These are phyloP conservation scores for Tulasnella sp. DNA, from an alignment of 768 basidiomycete genomes.

Conservation along the genomic window DNA sequence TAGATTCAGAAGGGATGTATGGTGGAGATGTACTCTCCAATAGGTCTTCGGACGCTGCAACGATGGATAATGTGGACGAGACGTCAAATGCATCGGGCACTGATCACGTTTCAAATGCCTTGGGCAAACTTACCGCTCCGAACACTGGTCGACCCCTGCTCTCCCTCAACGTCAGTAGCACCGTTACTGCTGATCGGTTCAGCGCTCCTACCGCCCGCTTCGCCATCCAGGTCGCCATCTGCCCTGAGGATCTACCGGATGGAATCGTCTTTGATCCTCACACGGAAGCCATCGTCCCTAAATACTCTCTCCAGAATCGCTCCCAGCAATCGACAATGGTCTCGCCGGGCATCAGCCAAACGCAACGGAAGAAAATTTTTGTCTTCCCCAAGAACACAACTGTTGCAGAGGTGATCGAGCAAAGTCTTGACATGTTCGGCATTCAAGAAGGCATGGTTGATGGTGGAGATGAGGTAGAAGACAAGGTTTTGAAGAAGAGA, in stretches of 20 bases:
- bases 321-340: constrained; percentile 33
- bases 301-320: constrained; percentile 53
- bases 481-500: constrained; percentile 72
- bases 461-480: constrained; percentile 96
- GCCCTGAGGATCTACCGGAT: constrained; percentile 85
- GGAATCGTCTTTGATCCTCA: constrained; percentile 89
- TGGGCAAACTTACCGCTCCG: neutral
- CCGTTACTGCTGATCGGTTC: constrained; percentile 60
- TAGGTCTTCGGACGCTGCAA: neutral
- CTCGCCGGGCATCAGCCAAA: constrained; percentile 47
- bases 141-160: constrained; percentile 4
- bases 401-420: constrained; percentile 92
- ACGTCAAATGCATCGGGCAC: neutral
- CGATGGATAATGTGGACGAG: neutral
- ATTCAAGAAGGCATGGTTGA: constrained; percentile 96
- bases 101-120: neutral
- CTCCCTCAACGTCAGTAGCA: constrained; percentile 24
- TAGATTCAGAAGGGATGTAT: neutral
- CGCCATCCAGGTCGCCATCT: constrained; percentile 76
- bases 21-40: neutral
- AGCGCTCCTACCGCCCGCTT: constrained; percentile 78
- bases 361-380: constrained; percentile 68
- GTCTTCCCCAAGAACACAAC: constrained; percentile 90
- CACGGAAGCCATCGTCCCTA: constrained; percentile 90
- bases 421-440: constrained; percentile 85